A percentile compares a stretch with the other conserved stretches of the same genome.
Conservation (phyloP, 2,329 filamentous ascomycete species). For the Clonostachys rhizophaga region DNA sequence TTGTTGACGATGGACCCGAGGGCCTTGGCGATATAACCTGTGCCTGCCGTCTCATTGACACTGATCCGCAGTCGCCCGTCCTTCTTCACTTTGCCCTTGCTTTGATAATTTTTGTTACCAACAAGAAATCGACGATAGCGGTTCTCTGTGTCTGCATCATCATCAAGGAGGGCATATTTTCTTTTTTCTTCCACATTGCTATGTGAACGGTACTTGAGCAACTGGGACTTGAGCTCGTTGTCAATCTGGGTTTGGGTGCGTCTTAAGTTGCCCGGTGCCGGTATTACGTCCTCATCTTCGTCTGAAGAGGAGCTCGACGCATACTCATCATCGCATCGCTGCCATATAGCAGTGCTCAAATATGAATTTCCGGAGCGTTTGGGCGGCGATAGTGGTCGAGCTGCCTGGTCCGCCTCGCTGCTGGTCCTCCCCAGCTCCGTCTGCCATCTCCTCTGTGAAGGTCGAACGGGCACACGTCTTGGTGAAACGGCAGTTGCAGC, state of each 20-base stretch:
- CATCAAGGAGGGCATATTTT: background rate
- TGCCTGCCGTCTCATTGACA: conserved; percentile 65
- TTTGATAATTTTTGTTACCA: conserved; percentile 60
- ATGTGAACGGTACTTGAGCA: background rate
- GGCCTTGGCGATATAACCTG: conserved; percentile 69
- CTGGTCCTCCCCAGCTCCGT: too few relatives aligned
- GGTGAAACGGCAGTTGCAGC: too few relatives aligned
- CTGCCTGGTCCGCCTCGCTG: too few relatives aligned
- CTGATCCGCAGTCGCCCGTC: conserved; percentile 71
- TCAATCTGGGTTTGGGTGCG: background rate
- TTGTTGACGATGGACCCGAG: conserved; percentile 58
- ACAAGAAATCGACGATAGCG: conserved; percentile 41
- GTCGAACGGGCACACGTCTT: too few relatives aligned
- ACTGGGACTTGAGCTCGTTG: background rate
- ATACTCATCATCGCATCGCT: conserved; percentile 7
- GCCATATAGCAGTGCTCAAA: conserved; percentile 17
- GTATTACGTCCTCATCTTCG: background rate
- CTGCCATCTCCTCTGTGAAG: too few relatives aligned
- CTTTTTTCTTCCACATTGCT: background rate
- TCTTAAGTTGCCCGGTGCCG: background rate
- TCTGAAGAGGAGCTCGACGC: conserved; percentile 9
- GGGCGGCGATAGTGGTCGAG: conserved; percentile 1
- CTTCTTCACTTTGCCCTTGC: conserved; percentile 58
- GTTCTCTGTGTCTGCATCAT: conserved; percentile 13
- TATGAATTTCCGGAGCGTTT: conserved; percentile 18